phyloP scores from a whole-genome alignment of 768 basidiomycete genomes.

The Mycena filopes region DNA sequence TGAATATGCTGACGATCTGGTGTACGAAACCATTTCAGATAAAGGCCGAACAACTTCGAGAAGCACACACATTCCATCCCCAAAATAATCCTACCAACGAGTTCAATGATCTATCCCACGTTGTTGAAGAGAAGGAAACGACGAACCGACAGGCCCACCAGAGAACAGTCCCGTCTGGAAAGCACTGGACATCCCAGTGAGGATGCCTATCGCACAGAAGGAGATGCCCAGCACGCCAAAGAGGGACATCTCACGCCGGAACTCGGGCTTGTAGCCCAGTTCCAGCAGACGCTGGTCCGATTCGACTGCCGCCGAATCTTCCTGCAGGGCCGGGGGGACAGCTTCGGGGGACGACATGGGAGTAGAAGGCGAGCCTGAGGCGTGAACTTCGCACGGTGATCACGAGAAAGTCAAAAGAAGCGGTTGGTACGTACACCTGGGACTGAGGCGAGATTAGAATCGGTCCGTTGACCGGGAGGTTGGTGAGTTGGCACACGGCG shows the following conservation, averaged over 20 bases:
- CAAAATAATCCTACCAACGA: slow-evolving; percentile 57
- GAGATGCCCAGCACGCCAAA: slow-evolving; percentile 70
- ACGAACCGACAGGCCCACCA: slow-evolving; percentile 61
- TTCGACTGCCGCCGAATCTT: slow-evolving; percentile 25
- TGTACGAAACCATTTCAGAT: slow-evolving; percentile 43
- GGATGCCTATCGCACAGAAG: slow-evolving; percentile 69
- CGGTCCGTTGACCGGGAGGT: too few species aligned
- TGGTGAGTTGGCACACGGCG: too few species aligned
- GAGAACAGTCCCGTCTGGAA: slow-evolving; percentile 70
- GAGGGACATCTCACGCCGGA: slow-evolving; percentile 68
- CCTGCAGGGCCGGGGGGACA: slow-evolving; percentile 25
- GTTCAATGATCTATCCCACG: neutral
- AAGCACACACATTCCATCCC: slow-evolving; percentile 65
- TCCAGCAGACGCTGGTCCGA: slow-evolving; percentile 58
- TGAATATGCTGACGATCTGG: slow-evolving; percentile 60
- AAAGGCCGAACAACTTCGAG: neutral
- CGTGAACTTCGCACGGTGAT: neutral
- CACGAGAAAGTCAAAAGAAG: neutral
- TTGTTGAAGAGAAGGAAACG: neutral
- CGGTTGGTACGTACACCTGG: too few species aligned
- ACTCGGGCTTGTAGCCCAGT: slow-evolving; percentile 66
- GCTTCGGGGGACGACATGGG: slow-evolving; percentile 15
- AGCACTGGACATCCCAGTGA: slow-evolving; percentile 69
- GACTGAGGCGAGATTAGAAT: too few species aligned
- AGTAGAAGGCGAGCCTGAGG: neutral